These are phyloP conservation scores for Nitzschia palea DNA, from an alignment of 108 stramenopile genomes.

Conservation along the genomic window DNA sequence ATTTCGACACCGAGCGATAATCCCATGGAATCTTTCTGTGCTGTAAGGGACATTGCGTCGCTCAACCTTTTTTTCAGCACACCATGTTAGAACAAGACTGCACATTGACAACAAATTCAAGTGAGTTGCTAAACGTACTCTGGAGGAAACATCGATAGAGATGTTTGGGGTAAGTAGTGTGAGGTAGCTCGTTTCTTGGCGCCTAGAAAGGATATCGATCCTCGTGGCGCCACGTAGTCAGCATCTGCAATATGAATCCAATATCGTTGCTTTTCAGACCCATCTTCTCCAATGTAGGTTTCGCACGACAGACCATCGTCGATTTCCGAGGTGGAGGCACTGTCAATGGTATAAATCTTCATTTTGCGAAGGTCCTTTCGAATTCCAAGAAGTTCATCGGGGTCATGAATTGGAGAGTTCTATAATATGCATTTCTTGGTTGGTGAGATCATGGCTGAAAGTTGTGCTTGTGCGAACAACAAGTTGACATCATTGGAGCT, in stretches of 20 bases:
- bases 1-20: constrained; percentile 74
- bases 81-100: too few relatives aligned
- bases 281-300: constrained; percentile 30
- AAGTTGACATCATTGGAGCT: constrained; percentile 10
- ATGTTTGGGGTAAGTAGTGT: constrained; percentile 61
- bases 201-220: constrained; percentile 46
- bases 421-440: not conserved
- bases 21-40: constrained; percentile 46
- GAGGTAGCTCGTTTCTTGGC: constrained; percentile 66
- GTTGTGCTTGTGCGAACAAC: not conserved
- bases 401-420: constrained; percentile 30
- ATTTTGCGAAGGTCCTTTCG: constrained; percentile 59
- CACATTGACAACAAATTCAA: too few relatives aligned
- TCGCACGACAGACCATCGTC: constrained; percentile 81
- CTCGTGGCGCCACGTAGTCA: constrained; percentile 65
- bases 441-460: not conserved
- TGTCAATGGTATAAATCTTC: constrained; percentile 81
- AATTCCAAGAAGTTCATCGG: constrained; percentile 57
- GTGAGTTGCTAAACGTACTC: too few relatives aligned
- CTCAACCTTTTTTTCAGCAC: constrained; percentile 18
- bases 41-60: constrained; percentile 58
- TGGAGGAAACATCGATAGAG: constrained; percentile 72
- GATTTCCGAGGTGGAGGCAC: constrained; percentile 63
- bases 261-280: constrained; percentile 28
- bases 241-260: constrained; percentile 91